A percentile compares a stretch with the other conserved stretches of the same genome.
These are phyloP conservation scores for Raphanus hybrid DNA, from an alignment of 441 rosid genomes.

Conservation along the genomic window DNA sequence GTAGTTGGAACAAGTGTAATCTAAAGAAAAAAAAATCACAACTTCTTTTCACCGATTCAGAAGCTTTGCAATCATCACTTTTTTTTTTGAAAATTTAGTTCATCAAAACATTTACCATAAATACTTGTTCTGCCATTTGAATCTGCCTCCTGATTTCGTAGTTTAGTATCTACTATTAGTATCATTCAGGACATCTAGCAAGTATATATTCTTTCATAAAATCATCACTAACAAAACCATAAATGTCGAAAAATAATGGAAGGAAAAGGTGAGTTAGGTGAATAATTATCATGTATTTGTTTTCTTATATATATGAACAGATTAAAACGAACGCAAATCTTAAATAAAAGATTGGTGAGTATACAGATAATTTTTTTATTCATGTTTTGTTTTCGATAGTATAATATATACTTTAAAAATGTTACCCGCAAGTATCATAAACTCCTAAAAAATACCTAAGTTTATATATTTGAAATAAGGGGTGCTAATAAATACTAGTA, in stretches of 20 bases:
- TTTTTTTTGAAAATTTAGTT: not conserved
- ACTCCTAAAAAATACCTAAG: not conserved
- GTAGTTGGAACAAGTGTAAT: not conserved
- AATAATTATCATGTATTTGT: not conserved
- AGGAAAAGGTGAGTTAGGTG: not conserved
- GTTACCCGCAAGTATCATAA: not conserved
- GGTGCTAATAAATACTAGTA: not conserved
- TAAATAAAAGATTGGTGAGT: not conserved
- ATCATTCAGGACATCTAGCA: not conserved
- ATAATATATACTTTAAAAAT: not conserved
- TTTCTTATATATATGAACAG: not conserved
- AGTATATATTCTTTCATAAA: not conserved
- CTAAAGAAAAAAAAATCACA: not conserved
- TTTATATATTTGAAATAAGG: not conserved
- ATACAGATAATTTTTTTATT: not conserved
- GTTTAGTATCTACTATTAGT: not conserved
- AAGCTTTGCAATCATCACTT: not conserved
- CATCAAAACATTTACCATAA: constrained; percentile 1
- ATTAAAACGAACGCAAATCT: not conserved
- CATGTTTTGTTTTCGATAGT: not conserved
- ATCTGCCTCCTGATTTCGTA: not conserved
- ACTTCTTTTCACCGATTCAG: not conserved
- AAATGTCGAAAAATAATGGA: too few relatives aligned
- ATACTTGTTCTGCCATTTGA: not conserved
- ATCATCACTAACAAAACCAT: not conserved